phyloP scores from a whole-genome alignment of 1,284 basidiomycete species.

The Agroathelia rolfsii region DNA sequence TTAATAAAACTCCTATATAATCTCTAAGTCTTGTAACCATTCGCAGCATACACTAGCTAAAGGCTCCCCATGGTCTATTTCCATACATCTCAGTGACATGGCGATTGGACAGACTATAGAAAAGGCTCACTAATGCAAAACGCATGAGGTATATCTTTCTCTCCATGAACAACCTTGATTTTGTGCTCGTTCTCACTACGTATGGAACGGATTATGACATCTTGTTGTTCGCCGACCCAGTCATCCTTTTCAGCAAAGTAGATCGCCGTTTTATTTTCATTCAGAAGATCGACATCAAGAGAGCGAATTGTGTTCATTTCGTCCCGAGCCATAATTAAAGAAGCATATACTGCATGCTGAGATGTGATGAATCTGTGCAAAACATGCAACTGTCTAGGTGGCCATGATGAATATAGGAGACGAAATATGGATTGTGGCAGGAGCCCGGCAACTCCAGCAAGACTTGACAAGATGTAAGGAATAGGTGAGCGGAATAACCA shows the following conservation, averaged over 20 bases:
- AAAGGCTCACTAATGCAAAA: conserved; percentile 50
- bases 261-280: conserved; percentile 27
- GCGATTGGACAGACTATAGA: conserved; percentile 1
- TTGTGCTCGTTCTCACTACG: conserved; percentile 20
- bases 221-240: conserved; percentile 47
- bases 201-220: conserved; percentile 29
- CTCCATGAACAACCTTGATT: conserved; percentile 33
- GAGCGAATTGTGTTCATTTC: conserved; percentile 49
- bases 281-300: conserved; percentile 33
- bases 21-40: conserved; percentile 30
- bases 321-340: conserved; percentile 47
- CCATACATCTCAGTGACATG: conserved; percentile 2
- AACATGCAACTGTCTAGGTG: conserved; percentile 33
- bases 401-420: conserved; percentile 29
- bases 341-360: conserved; percentile 33
- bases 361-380: conserved; percentile 38
- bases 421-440: conserved; percentile 15
- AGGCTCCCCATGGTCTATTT: conserved; percentile 42
- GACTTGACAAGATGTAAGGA: conserved; percentile 29
- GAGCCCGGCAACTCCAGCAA: conserved; percentile 17
- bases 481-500: conserved; percentile 37
- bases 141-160: conserved; percentile 42
- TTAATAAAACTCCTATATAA: conserved; percentile 8
- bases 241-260: conserved; percentile 47
- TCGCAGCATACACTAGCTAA: conserved; percentile 36